Percentiles rank a stretch among this genome's conserved stretches.
Conservation (phyloP, 2,329 filamentous ascomycete species). For the Epichloe elymi region DNA sequence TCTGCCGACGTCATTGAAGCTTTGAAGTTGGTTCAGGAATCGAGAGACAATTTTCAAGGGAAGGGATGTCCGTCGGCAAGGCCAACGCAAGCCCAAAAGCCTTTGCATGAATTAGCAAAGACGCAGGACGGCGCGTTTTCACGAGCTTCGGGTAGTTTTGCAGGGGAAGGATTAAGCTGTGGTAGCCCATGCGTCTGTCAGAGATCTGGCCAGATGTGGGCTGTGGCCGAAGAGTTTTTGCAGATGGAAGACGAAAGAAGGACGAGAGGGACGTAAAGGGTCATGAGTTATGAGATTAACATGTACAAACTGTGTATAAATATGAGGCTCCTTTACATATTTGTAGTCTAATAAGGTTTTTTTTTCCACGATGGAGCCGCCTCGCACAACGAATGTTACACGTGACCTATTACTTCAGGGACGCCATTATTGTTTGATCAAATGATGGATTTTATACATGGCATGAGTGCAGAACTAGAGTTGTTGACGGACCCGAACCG, state of each 20-base stretch:
- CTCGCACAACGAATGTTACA: too few relatives aligned
- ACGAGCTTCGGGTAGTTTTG: not conserved
- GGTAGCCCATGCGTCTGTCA: not conserved
- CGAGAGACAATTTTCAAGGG: not conserved
- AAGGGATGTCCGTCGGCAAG: not conserved
- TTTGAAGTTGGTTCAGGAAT: not conserved
- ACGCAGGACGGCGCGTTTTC: slow-evolving; percentile 3
- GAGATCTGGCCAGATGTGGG: slow-evolving; percentile 18
- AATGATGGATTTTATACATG: too few relatives aligned
- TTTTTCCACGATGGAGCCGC: too few relatives aligned
- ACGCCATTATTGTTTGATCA: too few relatives aligned
- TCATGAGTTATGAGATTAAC: not conserved
- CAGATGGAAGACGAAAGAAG: slow-evolving; percentile 9
- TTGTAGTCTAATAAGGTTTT: too few relatives aligned
- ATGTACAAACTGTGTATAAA: not conserved
- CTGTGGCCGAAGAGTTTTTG: slow-evolving; percentile 18
- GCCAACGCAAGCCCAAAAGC: not conserved
- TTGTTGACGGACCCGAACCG: too few relatives aligned
- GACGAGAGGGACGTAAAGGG: not conserved
- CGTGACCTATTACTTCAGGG: too few relatives aligned
- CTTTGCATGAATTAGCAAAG: not conserved
- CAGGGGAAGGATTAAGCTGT: not conserved
- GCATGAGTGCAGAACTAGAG: too few relatives aligned
- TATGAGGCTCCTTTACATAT: not conserved
- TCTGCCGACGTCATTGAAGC: not conserved